A percentile compares a stretch with the other conserved stretches of the same genome.
Conservation (phyloP, 148 eudicot species). For the Euryodendron excelsum region DNA sequence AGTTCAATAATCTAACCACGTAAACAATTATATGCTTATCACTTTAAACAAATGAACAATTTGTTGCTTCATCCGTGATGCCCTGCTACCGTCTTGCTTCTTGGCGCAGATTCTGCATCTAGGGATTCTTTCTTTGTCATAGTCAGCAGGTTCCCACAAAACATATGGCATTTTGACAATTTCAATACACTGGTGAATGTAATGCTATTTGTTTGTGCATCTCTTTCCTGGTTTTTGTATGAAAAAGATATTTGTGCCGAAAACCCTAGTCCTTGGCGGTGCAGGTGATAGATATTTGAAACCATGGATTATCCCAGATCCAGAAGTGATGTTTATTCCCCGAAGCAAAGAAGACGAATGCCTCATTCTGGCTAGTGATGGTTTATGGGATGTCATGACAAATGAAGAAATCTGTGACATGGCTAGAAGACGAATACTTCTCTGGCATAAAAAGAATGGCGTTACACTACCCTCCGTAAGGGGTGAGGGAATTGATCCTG, state of each 20-base stretch:
- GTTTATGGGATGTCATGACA: conserved; percentile 64
- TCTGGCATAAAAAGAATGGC: conserved; percentile 63
- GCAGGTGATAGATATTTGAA: conserved; percentile 63
- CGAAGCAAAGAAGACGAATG: conserved; percentile 60
- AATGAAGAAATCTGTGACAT: conserved; percentile 62
- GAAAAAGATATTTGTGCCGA: too few species aligned
- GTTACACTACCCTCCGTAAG: conserved; percentile 31
- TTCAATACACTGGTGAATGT: too few species aligned
- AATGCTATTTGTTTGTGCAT: too few species aligned
- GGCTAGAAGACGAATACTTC: conserved; percentile 48
- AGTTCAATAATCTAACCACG: not conserved
- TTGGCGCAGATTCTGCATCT: not conserved
- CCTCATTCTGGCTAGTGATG: conserved; percentile 58
- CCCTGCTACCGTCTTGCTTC: not conserved
- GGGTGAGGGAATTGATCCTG: conserved; percentile 51
- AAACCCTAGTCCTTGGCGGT: too few species aligned
- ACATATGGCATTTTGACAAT: too few species aligned
- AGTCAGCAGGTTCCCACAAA: too few species aligned
- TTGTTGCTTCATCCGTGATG: not conserved
- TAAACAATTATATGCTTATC: too few species aligned
- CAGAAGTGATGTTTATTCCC: conserved; percentile 55
- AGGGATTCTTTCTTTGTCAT: too few species aligned
- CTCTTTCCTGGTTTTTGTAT: too few species aligned
- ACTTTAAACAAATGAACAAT: not conserved
- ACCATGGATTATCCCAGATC: conserved; percentile 67